These are phyloP conservation scores for Trametes meyenii DNA, from an alignment of 768 basidiomycete species.

Conservation along the genomic window DNA sequence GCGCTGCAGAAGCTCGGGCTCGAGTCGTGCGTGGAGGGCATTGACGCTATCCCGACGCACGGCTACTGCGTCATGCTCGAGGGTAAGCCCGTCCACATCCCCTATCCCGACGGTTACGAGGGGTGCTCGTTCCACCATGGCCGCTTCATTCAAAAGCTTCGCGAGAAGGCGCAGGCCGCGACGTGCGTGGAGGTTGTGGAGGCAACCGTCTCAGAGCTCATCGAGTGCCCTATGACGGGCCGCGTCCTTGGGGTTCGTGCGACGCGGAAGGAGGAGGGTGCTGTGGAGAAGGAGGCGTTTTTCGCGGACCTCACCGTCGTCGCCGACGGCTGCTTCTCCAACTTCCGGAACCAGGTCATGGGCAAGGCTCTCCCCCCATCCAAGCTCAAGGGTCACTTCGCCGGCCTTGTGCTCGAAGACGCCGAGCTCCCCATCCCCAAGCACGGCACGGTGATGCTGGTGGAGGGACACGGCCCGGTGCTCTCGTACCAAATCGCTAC, in stretches of 20 bases:
- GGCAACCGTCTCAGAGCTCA: slow-evolving; percentile 77
- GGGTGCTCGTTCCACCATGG: slow-evolving; percentile 96
- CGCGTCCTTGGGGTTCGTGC: slow-evolving; percentile 71
- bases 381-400: slow-evolving; percentile 73
- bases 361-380: slow-evolving; percentile 51
- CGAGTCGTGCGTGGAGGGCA: slow-evolving; percentile 74
- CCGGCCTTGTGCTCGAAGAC: slow-evolving; percentile 84
- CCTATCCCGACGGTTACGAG: slow-evolving; percentile 74
- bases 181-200: slow-evolving; percentile 79
- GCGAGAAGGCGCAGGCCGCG: slow-evolving; percentile 63
- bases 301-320: slow-evolving; percentile 81
- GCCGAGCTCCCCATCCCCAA: slow-evolving; percentile 70
- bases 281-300: slow-evolving; percentile 52
- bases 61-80: slow-evolving; percentile 84
- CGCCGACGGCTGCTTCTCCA: slow-evolving; percentile 95
- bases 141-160: slow-evolving; percentile 77
- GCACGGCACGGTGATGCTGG: slow-evolving; percentile 83
- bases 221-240: slow-evolving; percentile 55
- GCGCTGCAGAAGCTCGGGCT: slow-evolving; percentile 81
- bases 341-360: slow-evolving; percentile 78
- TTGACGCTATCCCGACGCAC: slow-evolving; percentile 79
- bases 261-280: slow-evolving; percentile 43
- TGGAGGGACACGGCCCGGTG: slow-evolving; percentile 83
- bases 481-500: slow-evolving; percentile 90
- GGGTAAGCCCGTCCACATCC: slow-evolving; percentile 79